These are phyloP conservation scores for Pueraria montana DNA, from an alignment of 306 rosid genomes.

Conservation along the genomic window DNA sequence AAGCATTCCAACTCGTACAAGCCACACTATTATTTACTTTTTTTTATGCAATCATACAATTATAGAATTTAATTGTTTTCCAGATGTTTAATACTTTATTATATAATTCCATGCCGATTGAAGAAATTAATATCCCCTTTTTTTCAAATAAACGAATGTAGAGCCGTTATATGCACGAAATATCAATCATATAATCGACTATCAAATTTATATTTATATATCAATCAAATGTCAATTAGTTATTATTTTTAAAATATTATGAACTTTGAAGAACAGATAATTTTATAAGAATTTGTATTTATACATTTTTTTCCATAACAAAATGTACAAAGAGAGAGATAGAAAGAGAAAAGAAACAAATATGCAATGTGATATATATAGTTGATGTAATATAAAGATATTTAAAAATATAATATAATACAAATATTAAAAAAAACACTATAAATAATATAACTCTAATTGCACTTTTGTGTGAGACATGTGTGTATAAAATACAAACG, in stretches of 20 bases:
- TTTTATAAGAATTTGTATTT: not conserved
- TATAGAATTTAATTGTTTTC: conserved; percentile 11
- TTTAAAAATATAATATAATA: not conserved
- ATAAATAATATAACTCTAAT: not conserved
- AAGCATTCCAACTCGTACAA: conserved; percentile 49
- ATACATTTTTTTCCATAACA: not conserved
- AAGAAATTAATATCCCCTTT: not conserved
- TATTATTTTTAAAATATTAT: not conserved
- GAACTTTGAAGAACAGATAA: not conserved
- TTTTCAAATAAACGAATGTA: not conserved
- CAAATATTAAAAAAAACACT: not conserved
- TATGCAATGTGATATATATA: not conserved
- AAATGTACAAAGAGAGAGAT: not conserved
- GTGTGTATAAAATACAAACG: conserved; percentile 8
- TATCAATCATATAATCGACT: not conserved
- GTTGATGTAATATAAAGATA: not conserved
- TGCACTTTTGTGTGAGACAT: not conserved
- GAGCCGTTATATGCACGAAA: not conserved
- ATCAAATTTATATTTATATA: too few relatives aligned
- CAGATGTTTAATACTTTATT: not conserved
- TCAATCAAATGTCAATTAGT: not conserved
- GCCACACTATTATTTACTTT: conserved; percentile 31
- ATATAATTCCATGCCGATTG: not conserved
- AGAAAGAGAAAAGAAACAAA: not conserved
- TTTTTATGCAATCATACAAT: conserved; percentile 22